Evolutionary conservation across 139 green algal genomes (phyloP).

Genomic region (Chlamydomonas schloesseri): DNA sequence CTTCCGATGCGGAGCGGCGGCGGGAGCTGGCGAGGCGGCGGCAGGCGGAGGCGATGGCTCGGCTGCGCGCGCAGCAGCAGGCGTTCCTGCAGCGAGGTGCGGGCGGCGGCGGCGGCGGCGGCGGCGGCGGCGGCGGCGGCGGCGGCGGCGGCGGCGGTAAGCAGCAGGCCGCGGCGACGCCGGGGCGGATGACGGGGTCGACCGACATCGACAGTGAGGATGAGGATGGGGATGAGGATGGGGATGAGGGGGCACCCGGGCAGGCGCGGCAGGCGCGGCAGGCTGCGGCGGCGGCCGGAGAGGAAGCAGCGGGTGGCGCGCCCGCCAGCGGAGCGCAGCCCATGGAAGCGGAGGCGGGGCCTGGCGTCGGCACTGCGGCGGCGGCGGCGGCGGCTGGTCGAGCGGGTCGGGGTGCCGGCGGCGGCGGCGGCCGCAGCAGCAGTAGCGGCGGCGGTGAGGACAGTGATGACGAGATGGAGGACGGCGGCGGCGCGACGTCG

Average conservation of each 20-base stretch:
- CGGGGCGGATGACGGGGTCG: no score
- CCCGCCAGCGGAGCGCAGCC: no score
- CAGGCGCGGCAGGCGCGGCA: not conserved
- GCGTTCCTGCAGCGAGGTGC: not conserved
- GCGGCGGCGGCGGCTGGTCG: not conserved
- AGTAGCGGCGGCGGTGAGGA: not conserved
- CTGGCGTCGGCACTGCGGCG: not conserved
- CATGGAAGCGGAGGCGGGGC: not conserved
- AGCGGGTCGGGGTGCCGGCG: no score
- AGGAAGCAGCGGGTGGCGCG: no score
- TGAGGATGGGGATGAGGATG: no score
- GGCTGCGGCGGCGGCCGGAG: not conserved
- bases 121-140: no score
- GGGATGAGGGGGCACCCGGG: not conserved
- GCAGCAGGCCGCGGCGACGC: no score
- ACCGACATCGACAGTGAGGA: no score
- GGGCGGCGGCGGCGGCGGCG: not conserved
- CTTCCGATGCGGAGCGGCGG: not conserved
- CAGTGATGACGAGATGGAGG: not conserved
- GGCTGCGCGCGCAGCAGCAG: constrained; percentile 32
- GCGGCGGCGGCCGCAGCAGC: not conserved
- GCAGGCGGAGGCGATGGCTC: constrained; percentile 29
- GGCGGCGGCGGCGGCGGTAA: no score
- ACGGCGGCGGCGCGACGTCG: not conserved
- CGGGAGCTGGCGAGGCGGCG: not conserved